These are phyloP conservation scores for Calcarisporium arbuscula DNA, from an alignment of 2,329 filamentous ascomycete genomes.

Conservation along the genomic window DNA sequence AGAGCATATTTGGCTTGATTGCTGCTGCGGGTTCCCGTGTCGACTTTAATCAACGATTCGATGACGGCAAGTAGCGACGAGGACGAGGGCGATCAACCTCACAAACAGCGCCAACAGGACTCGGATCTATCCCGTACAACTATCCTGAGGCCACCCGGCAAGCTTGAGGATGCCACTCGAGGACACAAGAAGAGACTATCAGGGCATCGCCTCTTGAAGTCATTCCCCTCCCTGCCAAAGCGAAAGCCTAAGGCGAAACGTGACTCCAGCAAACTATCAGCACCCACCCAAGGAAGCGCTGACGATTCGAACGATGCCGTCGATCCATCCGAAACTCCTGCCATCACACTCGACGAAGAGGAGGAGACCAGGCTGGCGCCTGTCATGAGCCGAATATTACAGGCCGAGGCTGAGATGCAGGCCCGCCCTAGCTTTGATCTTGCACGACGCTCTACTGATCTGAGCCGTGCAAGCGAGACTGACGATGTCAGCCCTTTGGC, in stretches of 20 bases:
- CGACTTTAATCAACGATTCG: constrained; percentile 76
- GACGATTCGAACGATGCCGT: no score
- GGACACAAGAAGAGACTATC: constrained; percentile 55
- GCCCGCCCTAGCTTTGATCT: constrained; percentile 52
- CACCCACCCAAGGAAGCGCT: constrained; percentile 29
- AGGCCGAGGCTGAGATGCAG: constrained; percentile 60
- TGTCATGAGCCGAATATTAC: constrained; percentile 71
- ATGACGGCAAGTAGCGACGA: constrained; percentile 76
- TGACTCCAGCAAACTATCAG: constrained; percentile 32
- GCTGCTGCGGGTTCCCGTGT: constrained; percentile 78
- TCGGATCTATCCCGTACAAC: no score
- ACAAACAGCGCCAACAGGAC: no score
- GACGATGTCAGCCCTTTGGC: constrained; percentile 55
- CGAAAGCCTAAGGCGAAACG: constrained; percentile 36
- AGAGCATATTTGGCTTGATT: constrained; percentile 90
- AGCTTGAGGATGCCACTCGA: constrained; percentile 21
- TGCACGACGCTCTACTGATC: constrained; percentile 37
- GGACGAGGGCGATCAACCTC: constrained; percentile 52
- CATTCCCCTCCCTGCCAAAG: constrained; percentile 53
- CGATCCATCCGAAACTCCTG: constrained; percentile 19
- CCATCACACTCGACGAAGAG: constrained; percentile 14
- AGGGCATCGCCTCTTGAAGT: constrained; percentile 58
- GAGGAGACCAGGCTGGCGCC: constrained; percentile 52
- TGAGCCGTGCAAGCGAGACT: constrained; percentile 26
- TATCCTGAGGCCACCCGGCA: constrained; percentile 26